phyloP scores from a whole-genome alignment of 352 stramenopile species.

The Globisporangium orthogonon region DNA sequence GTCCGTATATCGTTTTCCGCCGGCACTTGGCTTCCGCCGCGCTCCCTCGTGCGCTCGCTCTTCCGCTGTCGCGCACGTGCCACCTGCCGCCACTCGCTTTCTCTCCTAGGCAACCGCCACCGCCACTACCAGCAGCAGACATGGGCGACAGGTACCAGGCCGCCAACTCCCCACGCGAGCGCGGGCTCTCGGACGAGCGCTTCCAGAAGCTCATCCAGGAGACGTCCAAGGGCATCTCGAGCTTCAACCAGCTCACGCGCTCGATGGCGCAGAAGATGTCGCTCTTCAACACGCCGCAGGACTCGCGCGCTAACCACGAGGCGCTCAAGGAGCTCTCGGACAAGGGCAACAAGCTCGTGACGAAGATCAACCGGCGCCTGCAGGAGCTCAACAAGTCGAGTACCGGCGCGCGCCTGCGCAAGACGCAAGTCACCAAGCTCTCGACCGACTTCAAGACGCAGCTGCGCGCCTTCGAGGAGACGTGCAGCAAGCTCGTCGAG shows the following conservation, averaged over 20 bases:
- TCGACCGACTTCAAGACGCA: conserved; percentile 84
- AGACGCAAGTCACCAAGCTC: conserved; percentile 76
- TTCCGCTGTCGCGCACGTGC: background rate
- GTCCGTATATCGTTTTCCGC: too few species aligned
- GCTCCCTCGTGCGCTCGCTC: background rate
- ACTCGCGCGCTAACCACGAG: conserved; percentile 77
- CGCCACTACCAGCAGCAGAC: background rate
- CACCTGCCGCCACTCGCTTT: background rate
- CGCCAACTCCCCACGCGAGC: conserved; percentile 42
- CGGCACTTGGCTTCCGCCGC: background rate
- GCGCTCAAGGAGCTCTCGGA: conserved; percentile 77
- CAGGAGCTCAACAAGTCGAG: conserved; percentile 68
- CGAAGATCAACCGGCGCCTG: conserved; percentile 69
- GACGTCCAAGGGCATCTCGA: conserved; percentile 83
- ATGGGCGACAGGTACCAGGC: conserved; percentile 71
- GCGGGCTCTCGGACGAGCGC: conserved; percentile 47
- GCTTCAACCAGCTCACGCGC: conserved; percentile 81
- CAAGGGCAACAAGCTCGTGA: conserved; percentile 78
- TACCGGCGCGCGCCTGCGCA: conserved; percentile 39
- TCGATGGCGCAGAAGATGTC: conserved; percentile 85
- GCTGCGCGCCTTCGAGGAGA: conserved; percentile 67
- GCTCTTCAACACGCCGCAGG: conserved; percentile 76
- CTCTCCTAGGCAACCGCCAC: background rate
- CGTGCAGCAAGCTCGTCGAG: conserved; percentile 57
- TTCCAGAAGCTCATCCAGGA: conserved; percentile 72